Conservation (phyloP, 306 rosid species). For the Acacia confusa region DNA sequence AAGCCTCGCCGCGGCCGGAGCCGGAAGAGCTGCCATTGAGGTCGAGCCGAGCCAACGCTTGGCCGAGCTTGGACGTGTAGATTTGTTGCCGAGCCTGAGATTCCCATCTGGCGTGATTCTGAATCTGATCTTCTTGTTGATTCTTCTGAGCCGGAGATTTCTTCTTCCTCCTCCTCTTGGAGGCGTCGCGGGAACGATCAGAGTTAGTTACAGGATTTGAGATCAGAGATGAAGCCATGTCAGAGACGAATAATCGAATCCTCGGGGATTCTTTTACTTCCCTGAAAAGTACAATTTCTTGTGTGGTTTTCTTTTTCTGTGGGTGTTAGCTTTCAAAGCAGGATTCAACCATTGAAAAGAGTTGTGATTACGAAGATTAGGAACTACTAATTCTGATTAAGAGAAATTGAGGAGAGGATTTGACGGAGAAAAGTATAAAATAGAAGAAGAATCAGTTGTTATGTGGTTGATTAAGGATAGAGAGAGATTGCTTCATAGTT, state of each 20-base stretch:
- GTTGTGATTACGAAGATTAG: not conserved
- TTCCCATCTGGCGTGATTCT: conserved; percentile 59
- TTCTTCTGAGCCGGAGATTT: conserved; percentile 44
- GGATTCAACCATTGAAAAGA: conserved; percentile 1
- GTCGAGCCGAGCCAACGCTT: conserved; percentile 62
- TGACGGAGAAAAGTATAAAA: not conserved
- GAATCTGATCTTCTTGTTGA: conserved; percentile 38
- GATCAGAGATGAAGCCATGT: conserved; percentile 63
- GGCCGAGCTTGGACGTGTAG: conserved; percentile 71
- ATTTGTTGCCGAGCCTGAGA: conserved; percentile 75
- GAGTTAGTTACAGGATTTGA: conserved; percentile 49
- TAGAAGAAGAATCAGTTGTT: not conserved
- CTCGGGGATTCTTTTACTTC: not conserved
- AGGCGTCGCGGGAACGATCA: conserved; percentile 54
- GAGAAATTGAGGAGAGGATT: not conserved
- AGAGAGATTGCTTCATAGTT: not conserved
- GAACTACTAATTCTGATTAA: too few species aligned
- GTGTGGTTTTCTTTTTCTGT: not conserved
- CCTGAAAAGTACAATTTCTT: not conserved
- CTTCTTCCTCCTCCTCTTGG: conserved; percentile 63
- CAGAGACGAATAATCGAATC: not conserved
- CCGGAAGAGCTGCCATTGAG: conserved; percentile 13
- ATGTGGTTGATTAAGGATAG: not conserved
- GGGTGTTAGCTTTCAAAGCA: not conserved
- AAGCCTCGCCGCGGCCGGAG: conserved; percentile 13